Evolutionary conservation across 2,329 filamentous ascomycete genomes (phyloP), one percentile per base, ranked within the genome.

Genomic region (Epichloe sibirici): DNA sequence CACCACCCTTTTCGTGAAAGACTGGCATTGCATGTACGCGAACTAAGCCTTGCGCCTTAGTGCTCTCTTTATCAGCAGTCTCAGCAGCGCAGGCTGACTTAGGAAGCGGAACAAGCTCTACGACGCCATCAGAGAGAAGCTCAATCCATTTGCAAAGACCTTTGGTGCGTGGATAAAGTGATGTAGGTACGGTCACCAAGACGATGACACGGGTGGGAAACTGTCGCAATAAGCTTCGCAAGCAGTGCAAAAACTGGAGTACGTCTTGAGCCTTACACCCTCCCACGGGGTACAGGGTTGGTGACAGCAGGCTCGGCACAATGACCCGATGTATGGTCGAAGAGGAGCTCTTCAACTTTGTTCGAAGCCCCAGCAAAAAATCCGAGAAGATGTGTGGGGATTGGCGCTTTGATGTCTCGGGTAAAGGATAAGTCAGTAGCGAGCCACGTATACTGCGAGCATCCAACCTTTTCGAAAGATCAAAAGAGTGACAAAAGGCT

Each of bases 91-190:
- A 78, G 66, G 52, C 74, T 71, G 49, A 79, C 72, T 54, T 81
- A 74, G 58, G 74, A 61, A 91, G 70, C 71, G 94, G 62, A 31
- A 88, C 82, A 13, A 98, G 75, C 68, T 97, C 90, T 23, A 96
- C 71, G 6, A 95, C 88, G 5, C 89, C 89, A 62, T 98, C 93
- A 57, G 76, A 83, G 1, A 97, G 72, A 2, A 88, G 72, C 65
- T 98, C 93, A 56, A 90, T 83, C 88, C 89, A 95, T 48, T 88
- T 81, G 11, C 88, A 82, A 11, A 96, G 73, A 1, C 88, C 90
- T 1, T 84, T 79, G 21, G 72, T 75, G 13, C 91, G 81, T 2
- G 90, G 86, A 63, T 88, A 88, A 1, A 98, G 78, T 0, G 88
- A 83, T 1, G 91, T 72, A 0, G 91, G 90, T 0, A 97, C 69